Evolutionary conservation across 176 grass and related monocot species (phyloP).

Genomic region (Thinopyrum elongatum): DNA sequence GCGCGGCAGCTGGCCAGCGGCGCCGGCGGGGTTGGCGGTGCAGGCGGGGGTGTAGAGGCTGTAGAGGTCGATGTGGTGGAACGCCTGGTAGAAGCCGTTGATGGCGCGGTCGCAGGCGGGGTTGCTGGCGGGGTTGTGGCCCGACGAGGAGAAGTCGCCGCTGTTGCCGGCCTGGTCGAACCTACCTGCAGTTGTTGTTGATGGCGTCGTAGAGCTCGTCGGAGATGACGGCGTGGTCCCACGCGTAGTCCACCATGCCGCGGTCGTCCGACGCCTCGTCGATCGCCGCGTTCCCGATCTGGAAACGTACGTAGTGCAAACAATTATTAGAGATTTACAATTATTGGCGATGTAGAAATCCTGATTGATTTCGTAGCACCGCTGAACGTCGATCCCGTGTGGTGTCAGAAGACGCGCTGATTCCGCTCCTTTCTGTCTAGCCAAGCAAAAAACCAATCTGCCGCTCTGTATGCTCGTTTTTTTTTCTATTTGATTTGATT

Average conservation of each 20-base stretch:
- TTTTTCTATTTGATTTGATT: no score
- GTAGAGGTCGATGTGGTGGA: constrained; percentile 79
- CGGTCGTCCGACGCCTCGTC: constrained; percentile 61
- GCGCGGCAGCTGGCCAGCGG: not conserved
- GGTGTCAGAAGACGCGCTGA: no score
- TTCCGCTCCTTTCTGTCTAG: no score
- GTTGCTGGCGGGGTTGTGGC: not conserved
- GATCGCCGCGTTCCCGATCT: constrained; percentile 85
- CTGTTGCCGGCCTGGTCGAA: constrained; percentile 37
- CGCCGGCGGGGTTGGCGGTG: not conserved
- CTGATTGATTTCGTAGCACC: no score
- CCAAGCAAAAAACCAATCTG: no score
- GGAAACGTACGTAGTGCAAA: no score
- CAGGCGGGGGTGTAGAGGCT: constrained; percentile 82
- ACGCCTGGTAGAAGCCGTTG: constrained; percentile 42
- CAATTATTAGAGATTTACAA: no score
- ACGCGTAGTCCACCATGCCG: constrained; percentile 80
- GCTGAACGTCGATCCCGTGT: no score
- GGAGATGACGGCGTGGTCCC: constrained; percentile 86
- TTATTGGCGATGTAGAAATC: no score
- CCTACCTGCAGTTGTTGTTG: constrained; percentile 44
- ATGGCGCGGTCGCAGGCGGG: constrained; percentile 23
- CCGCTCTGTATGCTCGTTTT: no score
- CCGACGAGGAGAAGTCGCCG: not conserved
- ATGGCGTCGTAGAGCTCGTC: constrained; percentile 62